Base-by-base conservation (phyloP, 2,329 filamentous ascomycete species). In the Trichoderma harzianum region DNA sequence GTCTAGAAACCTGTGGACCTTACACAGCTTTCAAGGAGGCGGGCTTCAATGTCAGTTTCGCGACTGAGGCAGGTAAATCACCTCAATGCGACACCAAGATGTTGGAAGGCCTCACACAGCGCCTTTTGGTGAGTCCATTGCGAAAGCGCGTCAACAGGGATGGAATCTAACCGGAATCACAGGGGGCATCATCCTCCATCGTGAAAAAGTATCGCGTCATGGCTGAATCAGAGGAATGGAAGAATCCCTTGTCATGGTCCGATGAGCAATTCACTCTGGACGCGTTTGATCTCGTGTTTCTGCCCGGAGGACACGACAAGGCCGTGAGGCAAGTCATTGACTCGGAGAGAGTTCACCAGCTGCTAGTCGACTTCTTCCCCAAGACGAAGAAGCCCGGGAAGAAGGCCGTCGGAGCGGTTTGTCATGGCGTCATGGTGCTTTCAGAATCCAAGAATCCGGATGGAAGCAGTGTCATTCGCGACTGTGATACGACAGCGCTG, bases 261-360 rank as follows among this genome's bases (percentile, higher is more conserved):
- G 76, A 81, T 0, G 76, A 81, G 7, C 79, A 73, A 70, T 87
- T 88, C 77, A 79, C 79, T 18, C 80, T 87, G 63, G 80, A 82
- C 28, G 71, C 78, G 11, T 88, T 83, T 74, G 82, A 86, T 72
- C 80, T 88, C 30, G 82, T 87, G 55, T 82, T 87, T 74, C 77
- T 87, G 1, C 86, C 86, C 1, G 86, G 86, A 14, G 86, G 86
- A 5, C 86, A 88, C 75, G 86, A 88, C 26, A 87, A 86, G 78
- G 77, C 80, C 14, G 84, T 88, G 1, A 80, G 81, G 1, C 86
- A 88, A 74, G 78, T 88, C 70, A 84, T 88, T 73, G 86, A 88
- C 72, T 86, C 84, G 4, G 74, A 79, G 2, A 74, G 76, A 7
- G 81, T 86, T 5, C 86, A 87, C 67, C 76, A 75, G 34, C 81